Base-by-base conservation (phyloP, 768 basidiomycete species). In the Amanita muscaria region DNA sequence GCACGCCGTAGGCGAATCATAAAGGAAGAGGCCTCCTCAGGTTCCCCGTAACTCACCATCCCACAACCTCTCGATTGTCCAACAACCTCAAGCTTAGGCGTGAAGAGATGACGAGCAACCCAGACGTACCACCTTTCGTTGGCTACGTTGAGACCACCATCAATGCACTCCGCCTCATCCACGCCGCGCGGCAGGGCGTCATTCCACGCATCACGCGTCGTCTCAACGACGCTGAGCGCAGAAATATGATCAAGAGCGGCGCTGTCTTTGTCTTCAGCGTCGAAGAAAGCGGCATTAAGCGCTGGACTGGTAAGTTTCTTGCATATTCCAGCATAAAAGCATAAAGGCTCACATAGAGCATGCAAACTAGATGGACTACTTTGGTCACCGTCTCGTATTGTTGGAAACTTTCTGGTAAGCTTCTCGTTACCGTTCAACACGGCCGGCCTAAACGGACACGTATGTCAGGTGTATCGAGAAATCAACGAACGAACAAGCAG, bases 261-360 rank as follows among this genome's bases (percentile, higher is more conserved):
- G 84, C 88, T 38, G 79, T 90, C 12, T 92, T 89, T 58, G 80
- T 92, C 40, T 92, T 89, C 64, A 85, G 85, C 57, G 88, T 89
- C 56, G 81, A 87, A 54, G 86, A 88, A 58, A 87, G 85, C 57
- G 84, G 84, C 10, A 90, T 92, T 63, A 88, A 86, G 59, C 72
- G 88, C 12, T 88, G 88, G 83, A 92, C 88, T 25, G 88, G 81
- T 64, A 50, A 44, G 61, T 52, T 32, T 45, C 31, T 35, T 42
- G 22, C 21, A 10, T 34, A 38, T 48, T 38, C 24, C 39, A 50
- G 34, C 24, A 40, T 32, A 46, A 33, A 40, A 36, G 31, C 50
- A 40, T 36, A 42, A 44, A 47, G 40, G 23, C 51, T 51, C 49
- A 49, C 48, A 37, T 51, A 35, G 44, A 14, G 32, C 33, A 44